Evolutionary conservation across 192 early-diverging fungal genomes (phyloP), one percentile per base, ranked within the genome.

Genomic region (Cetraspora pellucida): DNA sequence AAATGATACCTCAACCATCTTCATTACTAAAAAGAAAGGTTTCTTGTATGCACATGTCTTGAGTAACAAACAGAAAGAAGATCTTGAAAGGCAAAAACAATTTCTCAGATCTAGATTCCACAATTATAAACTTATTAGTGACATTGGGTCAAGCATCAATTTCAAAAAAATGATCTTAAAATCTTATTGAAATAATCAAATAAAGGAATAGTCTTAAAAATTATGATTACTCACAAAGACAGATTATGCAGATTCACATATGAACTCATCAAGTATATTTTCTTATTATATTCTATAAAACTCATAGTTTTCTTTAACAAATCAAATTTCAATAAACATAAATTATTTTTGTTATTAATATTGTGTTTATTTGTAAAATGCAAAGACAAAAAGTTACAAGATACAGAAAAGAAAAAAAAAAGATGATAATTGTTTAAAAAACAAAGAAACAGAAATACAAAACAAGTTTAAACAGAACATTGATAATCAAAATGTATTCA

Each of bases 71-170:
- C 14, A 14, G 19, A 64, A 64, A 64, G 28, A 64, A 64, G 61
- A 64, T 19, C 61, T 64, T 64, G 61, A 64, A 64, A 64, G 61
- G n/a, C 61, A 64, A 27, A 64, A 64, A 64, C 61, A 64, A 30
- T 14, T 43, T 19, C 61, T 64, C 19, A 30, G 13, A 30, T 64
- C 25, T 11, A 30, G 37, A 44, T 64, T 64, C 37, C 27, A 8
- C 13, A 64, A 64, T 44, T 44, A 64, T 44, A 43, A 44, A 10
- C 61, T 64, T 19, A 64, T 64, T 19, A 43, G 30, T 43, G 61
- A 64, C 27, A 19, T 64, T 44, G 61, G 61, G 30, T 64, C 5
- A 30, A 19, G 61, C 30, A 64, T 64, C 27, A 64, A 64, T 30
- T 64, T 64, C 58, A 60, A 60, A 28, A 60, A 28, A 60, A 25